Evolutionary conservation across 2,329 filamentous ascomycete species (phyloP).

Genomic region (Botrytis paeoniae): DNA sequence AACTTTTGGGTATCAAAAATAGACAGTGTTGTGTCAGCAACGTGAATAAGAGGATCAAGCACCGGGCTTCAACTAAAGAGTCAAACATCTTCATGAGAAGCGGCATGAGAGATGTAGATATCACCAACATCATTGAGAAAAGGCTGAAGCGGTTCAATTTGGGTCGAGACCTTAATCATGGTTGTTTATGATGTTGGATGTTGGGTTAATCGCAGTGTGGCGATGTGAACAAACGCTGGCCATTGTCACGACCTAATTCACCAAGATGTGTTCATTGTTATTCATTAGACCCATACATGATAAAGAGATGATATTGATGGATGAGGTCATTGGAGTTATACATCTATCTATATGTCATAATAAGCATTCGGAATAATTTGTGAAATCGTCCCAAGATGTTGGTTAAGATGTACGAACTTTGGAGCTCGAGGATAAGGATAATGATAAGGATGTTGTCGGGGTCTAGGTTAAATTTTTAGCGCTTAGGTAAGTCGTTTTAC

Average conservation of each 20-base stretch:
- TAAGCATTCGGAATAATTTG: not conserved
- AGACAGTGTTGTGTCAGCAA: not conserved
- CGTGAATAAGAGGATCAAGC: not conserved
- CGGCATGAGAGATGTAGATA: not conserved
- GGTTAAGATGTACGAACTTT: not conserved
- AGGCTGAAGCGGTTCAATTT: not conserved
- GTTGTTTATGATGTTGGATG: constrained; percentile 6
- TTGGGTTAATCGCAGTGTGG: not conserved
- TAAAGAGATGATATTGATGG: not conserved
- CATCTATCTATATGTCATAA: not conserved
- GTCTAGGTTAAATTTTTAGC: not conserved
- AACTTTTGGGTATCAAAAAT: not conserved
- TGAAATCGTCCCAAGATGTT: not conserved
- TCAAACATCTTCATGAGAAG: not conserved
- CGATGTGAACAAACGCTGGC: constrained; percentile 2
- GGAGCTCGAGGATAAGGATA: not conserved
- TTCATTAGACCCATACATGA: too few species aligned
- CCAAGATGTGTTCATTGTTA: not conserved
- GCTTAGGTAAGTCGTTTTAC: not conserved
- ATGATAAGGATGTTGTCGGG: not conserved
- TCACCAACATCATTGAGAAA: not conserved
- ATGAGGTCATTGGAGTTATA: not conserved
- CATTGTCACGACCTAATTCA: not conserved
- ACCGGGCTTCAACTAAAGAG: not conserved
- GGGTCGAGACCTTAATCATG: not conserved